Conservation (phyloP, 495 filamentous ascomycete species). For the Tuber melanosporum region DNA sequence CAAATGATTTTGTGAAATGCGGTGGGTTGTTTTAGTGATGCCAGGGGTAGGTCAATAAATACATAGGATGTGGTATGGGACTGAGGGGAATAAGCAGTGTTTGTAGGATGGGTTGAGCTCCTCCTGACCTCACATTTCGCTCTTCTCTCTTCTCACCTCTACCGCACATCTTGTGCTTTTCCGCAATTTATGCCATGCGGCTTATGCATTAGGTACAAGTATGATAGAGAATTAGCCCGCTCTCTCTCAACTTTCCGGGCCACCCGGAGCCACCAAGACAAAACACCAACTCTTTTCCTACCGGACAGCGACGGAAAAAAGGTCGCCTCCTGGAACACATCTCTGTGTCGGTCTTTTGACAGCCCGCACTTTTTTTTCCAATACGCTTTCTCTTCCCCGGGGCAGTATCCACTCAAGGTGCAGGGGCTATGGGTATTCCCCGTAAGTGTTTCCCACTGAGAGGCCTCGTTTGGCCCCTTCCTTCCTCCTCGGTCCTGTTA, state of each 20-base stretch:
- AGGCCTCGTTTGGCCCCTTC: neutral
- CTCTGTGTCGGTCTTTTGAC: neutral
- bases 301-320: neutral
- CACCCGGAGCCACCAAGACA: neutral
- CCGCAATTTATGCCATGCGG: neutral
- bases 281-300: neutral
- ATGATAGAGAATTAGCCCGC: neutral
- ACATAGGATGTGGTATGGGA: neutral
- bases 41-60: neutral
- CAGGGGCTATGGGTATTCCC: conserved; percentile 31
- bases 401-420: conserved; percentile 9
- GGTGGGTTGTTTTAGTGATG: neutral
- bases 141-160: neutral
- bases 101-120: neutral
- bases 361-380: neutral
- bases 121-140: neutral
- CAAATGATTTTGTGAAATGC: neutral
- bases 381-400: neutral
- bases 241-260: neutral
- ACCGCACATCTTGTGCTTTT: neutral
- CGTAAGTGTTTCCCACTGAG: conserved; percentile 17
- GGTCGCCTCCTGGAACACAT: neutral
- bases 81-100: neutral
- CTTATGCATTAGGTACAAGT: neutral
- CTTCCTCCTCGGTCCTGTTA: neutral